Conservation (phyloP, 352 stramenopile genomes). For the Hyaloperonospora arabidopsidis region DNA sequence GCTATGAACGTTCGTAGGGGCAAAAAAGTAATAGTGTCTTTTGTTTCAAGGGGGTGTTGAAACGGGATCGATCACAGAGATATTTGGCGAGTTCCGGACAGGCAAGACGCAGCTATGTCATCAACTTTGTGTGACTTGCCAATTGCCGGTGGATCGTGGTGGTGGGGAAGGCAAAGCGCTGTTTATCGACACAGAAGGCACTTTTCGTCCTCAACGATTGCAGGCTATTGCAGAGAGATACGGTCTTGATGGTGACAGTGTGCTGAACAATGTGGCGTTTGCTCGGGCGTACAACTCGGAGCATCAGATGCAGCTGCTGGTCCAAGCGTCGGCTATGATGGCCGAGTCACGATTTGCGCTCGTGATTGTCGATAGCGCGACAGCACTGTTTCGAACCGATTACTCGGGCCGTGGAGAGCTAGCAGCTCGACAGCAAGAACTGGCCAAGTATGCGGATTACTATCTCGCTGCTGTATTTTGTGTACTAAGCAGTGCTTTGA, state of each 20-base stretch:
- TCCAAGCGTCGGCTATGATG: conserved; percentile 98
- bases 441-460: conserved; percentile 54
- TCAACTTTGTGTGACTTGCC: conserved; percentile 98
- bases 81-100: conserved; percentile 99
- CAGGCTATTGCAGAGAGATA: conserved; percentile 97
- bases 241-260: conserved; percentile 91
- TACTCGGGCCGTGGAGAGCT: conserved; percentile 97
- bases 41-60: conserved; percentile 89
- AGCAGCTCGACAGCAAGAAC: conserved; percentile 87
- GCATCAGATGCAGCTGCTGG: conserved; percentile 97
- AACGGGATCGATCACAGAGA: conserved; percentile 95
- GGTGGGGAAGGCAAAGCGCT: conserved; percentile 97
- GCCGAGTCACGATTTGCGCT: conserved; percentile 92
- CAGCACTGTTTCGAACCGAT: conserved; percentile 97
- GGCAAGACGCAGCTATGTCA: conserved; percentile 99
- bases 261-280: conserved; percentile 98
- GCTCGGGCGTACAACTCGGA: conserved; percentile 99
- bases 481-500: background rate
- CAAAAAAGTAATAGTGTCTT: background rate
- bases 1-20: background rate
- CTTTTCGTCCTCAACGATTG: conserved; percentile 95
- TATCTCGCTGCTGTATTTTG: background rate
- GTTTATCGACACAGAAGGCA: conserved; percentile 99
- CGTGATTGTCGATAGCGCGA: conserved; percentile 97
- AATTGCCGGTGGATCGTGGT: conserved; percentile 95